Base-by-base conservation (phyloP, 495 filamentous ascomycete species). In the Coniosporium apollinis region DNA sequence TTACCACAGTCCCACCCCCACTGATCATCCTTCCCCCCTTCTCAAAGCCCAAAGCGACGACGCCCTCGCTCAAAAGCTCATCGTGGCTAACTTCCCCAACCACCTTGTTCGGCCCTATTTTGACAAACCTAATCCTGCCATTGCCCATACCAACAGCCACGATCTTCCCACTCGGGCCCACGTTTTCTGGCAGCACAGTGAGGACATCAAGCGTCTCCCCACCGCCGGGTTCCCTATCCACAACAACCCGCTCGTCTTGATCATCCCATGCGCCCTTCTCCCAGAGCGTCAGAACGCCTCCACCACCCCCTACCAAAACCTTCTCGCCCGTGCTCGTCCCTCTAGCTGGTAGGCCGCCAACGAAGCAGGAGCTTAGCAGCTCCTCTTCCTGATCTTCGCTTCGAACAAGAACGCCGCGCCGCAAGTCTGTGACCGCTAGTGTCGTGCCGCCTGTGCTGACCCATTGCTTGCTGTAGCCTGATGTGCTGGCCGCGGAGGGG, bases 311-410 rank as follows among this genome's bases (percentile, higher is more conserved):
- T 1, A 92, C 74, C 1, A 85, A 55, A 1, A 92, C 61, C 46
- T 92, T 82, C 45, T 79, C 68, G 2, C 79, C 80, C 17, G 74
- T 72, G 37, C 59, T 69, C 17, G 57, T 62, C 35, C 76, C 73
- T 14, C 70, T 62, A 24, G 71, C 68, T 2, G 70, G 60, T 21
- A 86, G 64, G 1, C 74, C 70, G 5, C 66, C 64, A 16, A 94
- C 75, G 52, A 80, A 79, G 5, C 70, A 60, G 1, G 79, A 79
- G 51, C 76, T 80, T 10, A 94, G 67, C 37, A 94, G 54, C 54
- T 96, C 89, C 38, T 94, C 89, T 42, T 85, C 89, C 48, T 94
- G 85, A 48, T 94, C 81, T 50, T 93, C 89, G 43, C 82, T 91
- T 34, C 73, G 73, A 14, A 84, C 74, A 8, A 94, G 55, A 1